phyloP scores from a whole-genome alignment of 345 rosid species.

The Syzygium aromaticum region DNA sequence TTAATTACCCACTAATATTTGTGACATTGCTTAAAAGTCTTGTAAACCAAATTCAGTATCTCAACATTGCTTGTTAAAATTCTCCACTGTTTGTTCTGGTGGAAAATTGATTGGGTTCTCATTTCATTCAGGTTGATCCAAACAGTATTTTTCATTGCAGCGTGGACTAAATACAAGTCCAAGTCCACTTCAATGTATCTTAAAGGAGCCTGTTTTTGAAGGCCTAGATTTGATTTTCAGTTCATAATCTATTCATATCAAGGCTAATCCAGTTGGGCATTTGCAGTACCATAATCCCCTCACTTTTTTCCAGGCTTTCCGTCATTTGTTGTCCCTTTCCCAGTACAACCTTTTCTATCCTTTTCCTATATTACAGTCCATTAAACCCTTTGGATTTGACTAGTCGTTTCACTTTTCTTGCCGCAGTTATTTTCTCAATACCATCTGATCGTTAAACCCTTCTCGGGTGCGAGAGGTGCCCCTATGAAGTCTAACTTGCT shows the following conservation, averaged over 20 bases:
- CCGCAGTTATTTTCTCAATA: neutral
- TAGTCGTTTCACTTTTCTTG: neutral
- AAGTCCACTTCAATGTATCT: neutral
- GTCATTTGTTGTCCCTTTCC: neutral
- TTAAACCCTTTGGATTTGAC: neutral
- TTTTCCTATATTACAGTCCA: neutral
- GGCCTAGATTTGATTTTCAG: neutral
- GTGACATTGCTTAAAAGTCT: neutral
- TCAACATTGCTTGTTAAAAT: neutral
- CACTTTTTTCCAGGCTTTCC: neutral
- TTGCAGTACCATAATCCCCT: neutral
- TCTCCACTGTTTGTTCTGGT: neutral
- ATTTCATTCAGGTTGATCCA: neutral
- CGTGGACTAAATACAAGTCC: neutral
- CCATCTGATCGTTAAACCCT: neutral
- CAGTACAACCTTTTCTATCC: neutral
- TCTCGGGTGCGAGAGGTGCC: neutral
- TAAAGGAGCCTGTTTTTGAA: neutral
- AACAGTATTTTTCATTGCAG: neutral
- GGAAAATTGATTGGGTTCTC: neutral
- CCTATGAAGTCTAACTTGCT: neutral
- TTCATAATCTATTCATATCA: no score
- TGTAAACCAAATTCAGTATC: neutral
- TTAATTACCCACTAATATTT: neutral
- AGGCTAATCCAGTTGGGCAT: neutral